These are phyloP conservation scores for Botrytis aclada DNA, from an alignment of 2,329 filamentous ascomycete species.

Conservation along the genomic window DNA sequence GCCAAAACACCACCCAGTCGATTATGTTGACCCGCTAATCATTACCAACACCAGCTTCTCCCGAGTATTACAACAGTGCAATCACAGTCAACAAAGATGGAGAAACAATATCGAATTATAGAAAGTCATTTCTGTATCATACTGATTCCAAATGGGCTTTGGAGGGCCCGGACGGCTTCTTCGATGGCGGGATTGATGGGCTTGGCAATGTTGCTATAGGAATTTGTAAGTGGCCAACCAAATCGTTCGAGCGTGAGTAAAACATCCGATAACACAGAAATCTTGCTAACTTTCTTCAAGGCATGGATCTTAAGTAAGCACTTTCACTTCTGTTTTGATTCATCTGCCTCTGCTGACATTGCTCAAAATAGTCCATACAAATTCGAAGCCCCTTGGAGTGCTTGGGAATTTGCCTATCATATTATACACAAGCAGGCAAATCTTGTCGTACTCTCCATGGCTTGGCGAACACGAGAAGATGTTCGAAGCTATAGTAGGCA, in stretches of 20 bases:
- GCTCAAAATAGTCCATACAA: slow-evolving; percentile 47
- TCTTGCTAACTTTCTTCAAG: slow-evolving; percentile 31
- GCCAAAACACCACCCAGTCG: slow-evolving; percentile 45
- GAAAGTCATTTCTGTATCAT: slow-evolving; percentile 57
- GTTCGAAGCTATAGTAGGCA: slow-evolving; percentile 45
- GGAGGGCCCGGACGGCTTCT: slow-evolving; percentile 53
- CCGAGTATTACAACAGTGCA: slow-evolving; percentile 54
- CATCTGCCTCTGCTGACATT: background rate
- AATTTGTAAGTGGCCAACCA: slow-evolving; percentile 51
- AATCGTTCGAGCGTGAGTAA: slow-evolving; percentile 22
- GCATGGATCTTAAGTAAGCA: slow-evolving; percentile 55
- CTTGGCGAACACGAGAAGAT: slow-evolving; percentile 65
- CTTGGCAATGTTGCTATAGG: slow-evolving; percentile 55
- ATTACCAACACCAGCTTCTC: slow-evolving; percentile 29
- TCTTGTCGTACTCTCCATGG: slow-evolving; percentile 71
- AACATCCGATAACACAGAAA: background rate
- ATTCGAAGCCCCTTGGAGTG: slow-evolving; percentile 49
- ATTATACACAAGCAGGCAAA: slow-evolving; percentile 55
- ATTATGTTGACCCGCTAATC: background rate
- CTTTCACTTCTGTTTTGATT: background rate
- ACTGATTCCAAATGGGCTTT: slow-evolving; percentile 61
- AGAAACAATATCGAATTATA: slow-evolving; percentile 58
- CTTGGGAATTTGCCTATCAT: slow-evolving; percentile 50
- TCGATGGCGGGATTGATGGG: slow-evolving; percentile 43
- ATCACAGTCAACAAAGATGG: slow-evolving; percentile 57